Conservation (phyloP, 73 alveolate species). For the Paramecium sexaurelia region DNA sequence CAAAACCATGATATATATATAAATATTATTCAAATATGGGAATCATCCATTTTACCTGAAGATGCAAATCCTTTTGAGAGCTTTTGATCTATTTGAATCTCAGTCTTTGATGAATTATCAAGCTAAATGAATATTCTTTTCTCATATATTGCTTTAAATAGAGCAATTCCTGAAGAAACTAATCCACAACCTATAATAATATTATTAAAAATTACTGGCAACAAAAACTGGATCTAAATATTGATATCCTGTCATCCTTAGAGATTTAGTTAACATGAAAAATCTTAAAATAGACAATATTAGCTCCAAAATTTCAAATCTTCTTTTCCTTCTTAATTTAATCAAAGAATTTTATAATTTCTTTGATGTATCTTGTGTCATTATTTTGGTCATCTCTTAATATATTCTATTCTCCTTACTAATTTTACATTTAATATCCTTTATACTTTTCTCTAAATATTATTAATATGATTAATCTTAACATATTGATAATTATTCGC, state of each 20-base stretch:
- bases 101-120: slow-evolving; percentile 12
- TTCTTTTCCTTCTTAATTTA: slow-evolving; percentile 74
- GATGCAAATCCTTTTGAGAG: slow-evolving; percentile 33
- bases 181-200: slow-evolving; percentile 20
- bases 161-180: slow-evolving; percentile 21
- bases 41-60: slow-evolving; percentile 5
- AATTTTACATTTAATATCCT: background rate
- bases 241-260: slow-evolving; percentile 71
- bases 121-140: slow-evolving; percentile 16
- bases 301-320: slow-evolving; percentile 73
- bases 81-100: background rate
- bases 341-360: slow-evolving; percentile 50
- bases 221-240: slow-evolving; percentile 78
- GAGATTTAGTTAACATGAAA: slow-evolving; percentile 70
- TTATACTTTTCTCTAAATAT: slow-evolving; percentile 57
- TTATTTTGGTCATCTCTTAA: background rate
- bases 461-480: slow-evolving; percentile 26
- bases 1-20: slow-evolving; percentile 59
- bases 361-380: slow-evolving; percentile 19
- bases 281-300: slow-evolving; percentile 69
- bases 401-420: slow-evolving; percentile 23
- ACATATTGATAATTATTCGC: slow-evolving; percentile 45
- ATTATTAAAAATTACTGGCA: slow-evolving; percentile 37
- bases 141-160: slow-evolving; percentile 50
- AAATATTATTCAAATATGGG: background rate